Evolutionary conservation across 2,329 filamentous ascomycete genomes (phyloP), one percentile per base, ranked within the genome.

Genomic region (Chaetoscypha palmicola): DNA sequence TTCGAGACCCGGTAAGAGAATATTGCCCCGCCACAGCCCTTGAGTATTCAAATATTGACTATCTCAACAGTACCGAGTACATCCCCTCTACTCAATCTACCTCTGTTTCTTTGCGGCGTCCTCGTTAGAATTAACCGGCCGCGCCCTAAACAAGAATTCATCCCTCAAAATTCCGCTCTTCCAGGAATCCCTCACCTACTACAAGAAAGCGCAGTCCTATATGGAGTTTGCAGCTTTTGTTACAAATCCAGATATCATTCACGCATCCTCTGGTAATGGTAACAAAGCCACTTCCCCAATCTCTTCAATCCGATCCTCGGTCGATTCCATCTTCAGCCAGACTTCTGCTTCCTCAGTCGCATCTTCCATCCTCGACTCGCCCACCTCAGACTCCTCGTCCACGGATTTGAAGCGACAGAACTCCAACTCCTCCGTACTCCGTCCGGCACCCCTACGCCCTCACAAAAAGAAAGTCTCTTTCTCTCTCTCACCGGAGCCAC

Each of bases 391-490:
- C n/a, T 40, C 46, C 22, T 43, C 38, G 4, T n/a, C 45, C 28
- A 43, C 32, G 22, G 32, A 39, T 33, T 35, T 28, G 16, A 45
- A 24, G 20, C 23, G 12, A 35, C 20, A 1, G 19, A 19, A 39
- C 16, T 22, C 12, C 34, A 39, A n/a, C 17, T 36, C 37, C 22
- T 19, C 33, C 5, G 35, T 33, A 22, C 21, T 28, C 14, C 41
- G 33, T 23, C 49, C 50, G 1, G 32, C 34, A 22, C 49, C 50
- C n/a, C 45, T 53, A 12, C 46, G 47, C 11, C 38, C 50, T 8
- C 36, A 57, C 34, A 61, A 57, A 38, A 61, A 61, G 46, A 60
- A 53, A 39, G 58, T 61, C 19, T 58, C 58, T 14, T 61, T 61
- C 41, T 50, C 45, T 21, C 19, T 42, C 8, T 20, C 24, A 4